Percentiles rank a stretch among this genome's conserved stretches.
Conservation (phyloP, 352 stramenopile genomes). For the Globisporangium alternatum region DNA sequence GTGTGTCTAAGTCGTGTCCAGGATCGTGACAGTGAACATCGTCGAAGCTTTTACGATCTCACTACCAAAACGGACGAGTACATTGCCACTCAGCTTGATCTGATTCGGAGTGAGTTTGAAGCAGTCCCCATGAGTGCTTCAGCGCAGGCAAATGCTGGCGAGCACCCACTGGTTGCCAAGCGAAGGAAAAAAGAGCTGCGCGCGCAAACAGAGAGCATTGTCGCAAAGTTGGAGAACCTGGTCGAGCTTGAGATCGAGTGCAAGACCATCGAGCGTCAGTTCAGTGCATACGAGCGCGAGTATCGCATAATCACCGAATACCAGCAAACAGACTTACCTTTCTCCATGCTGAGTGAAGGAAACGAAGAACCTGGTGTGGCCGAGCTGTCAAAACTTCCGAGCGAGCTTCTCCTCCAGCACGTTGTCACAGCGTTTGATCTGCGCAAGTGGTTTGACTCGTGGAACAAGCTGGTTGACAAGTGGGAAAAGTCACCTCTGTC, state of each 20-base stretch:
- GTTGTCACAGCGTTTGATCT: constrained; percentile 55
- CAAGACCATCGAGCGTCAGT: constrained; percentile 36
- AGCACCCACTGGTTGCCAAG: background rate
- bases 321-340: background rate
- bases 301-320: constrained; percentile 33
- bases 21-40: constrained; percentile 58
- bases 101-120: constrained; percentile 34
- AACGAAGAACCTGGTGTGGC: background rate
- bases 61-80: constrained; percentile 43
- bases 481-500: constrained; percentile 39
- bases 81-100: constrained; percentile 33
- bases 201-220: constrained; percentile 18
- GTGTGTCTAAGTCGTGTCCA: constrained; percentile 58
- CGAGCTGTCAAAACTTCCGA: constrained; percentile 29
- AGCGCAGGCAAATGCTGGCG: constrained; percentile 4
- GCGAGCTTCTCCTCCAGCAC: constrained; percentile 48
- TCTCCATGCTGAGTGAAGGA: background rate
- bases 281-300: constrained; percentile 44
- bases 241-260: constrained; percentile 47
- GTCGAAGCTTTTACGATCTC: constrained; percentile 53
- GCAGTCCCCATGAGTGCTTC: constrained; percentile 30
- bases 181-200: background rate
- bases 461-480: constrained; percentile 42
- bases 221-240: constrained; percentile 46
- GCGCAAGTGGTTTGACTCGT: constrained; percentile 50